Evolutionary conservation across 2,329 filamentous ascomycete species (phyloP), one percentile per base, ranked within the genome.

Genomic region (Fusarium camptoceras): DNA sequence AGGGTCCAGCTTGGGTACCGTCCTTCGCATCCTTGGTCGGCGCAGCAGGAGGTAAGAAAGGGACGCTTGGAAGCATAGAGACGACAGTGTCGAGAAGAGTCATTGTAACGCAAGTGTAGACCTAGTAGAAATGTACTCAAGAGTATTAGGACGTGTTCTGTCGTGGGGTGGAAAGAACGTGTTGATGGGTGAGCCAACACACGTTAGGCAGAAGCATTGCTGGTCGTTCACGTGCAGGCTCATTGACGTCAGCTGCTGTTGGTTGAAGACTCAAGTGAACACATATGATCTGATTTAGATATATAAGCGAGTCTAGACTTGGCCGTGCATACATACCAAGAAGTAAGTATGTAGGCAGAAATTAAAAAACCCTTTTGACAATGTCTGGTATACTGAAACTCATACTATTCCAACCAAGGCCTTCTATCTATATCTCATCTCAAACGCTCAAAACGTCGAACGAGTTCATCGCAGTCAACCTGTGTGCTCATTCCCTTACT

Each of bases 71-170:
- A 4, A 54, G 27, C 6, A 54, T 8, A 1, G 50, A 42, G 14
- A 54, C 10, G 8, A 54, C 16, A 11, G 16, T 44, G 1, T 54
- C 39, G 12, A 54, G 20, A 9, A 25, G 14, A 2, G 10, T 25
- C 50, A 43, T 54, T 27, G 78, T 27, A 11, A 3, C 4, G 8
- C 16, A 15, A 10, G 10, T 10, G 31, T 16, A 10, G 5, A 34
- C 4, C 5, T 34, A 16, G 8, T 16, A 1, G 31, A 10, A 18
- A 7, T 18, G 8, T 2, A 34, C 18, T 9, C 10, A 9, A 16
- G 8, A 18, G 2, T n/a, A n/a, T n/a, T n/a, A n/a, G n/a, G n/a
- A n/a, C n/a, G n/a, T 34, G 16, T 34, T 34, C 5, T 10, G 15
- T 8, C 5, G 30, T 31, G 7, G 9, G 8, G 8, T 3, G 31